Conservation (phyloP, 1,284 basidiomycete genomes). For the Agaricales sp. region DNA sequence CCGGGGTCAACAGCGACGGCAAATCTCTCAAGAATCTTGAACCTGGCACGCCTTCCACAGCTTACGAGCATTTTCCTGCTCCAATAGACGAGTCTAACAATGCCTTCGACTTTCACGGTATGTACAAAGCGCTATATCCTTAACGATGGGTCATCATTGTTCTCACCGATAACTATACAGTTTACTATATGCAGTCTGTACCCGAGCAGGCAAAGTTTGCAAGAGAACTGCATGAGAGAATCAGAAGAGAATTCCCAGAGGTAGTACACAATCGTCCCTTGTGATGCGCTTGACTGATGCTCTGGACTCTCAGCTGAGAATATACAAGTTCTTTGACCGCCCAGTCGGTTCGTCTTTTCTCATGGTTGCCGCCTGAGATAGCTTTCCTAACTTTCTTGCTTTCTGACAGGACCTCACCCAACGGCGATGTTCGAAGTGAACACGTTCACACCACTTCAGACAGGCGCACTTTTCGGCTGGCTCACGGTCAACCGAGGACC, state of each 20-base stretch:
- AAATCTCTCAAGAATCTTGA: constrained; percentile 46
- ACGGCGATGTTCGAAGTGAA: constrained; percentile 65
- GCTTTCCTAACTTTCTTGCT: neutral
- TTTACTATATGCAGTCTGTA: constrained; percentile 53
- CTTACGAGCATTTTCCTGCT: constrained; percentile 42
- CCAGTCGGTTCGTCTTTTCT: constrained; percentile 37
- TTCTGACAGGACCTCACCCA: constrained; percentile 39
- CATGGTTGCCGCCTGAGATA: neutral
- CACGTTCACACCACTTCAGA: constrained; percentile 54
- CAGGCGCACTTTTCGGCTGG: constrained; percentile 56
- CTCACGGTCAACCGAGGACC: constrained; percentile 55
- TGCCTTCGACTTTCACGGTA: constrained; percentile 62
- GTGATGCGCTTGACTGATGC: constrained; percentile 1
- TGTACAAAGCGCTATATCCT: constrained; percentile 14
- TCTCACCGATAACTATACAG: constrained; percentile 20
- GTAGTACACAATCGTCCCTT: constrained; percentile 17
- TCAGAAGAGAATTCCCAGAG: constrained; percentile 64
- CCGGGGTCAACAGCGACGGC: constrained; percentile 41
- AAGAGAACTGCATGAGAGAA: constrained; percentile 50
- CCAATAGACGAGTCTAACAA: constrained; percentile 43
- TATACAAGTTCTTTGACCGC: constrained; percentile 55
- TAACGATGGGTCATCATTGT: neutral
- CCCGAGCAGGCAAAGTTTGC: constrained; percentile 39
- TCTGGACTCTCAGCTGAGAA: constrained; percentile 35
- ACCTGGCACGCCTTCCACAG: constrained; percentile 24